phyloP scores from a whole-genome alignment of 2,329 filamentous ascomycete genomes.

The Colletotrichum orbiculare region DNA sequence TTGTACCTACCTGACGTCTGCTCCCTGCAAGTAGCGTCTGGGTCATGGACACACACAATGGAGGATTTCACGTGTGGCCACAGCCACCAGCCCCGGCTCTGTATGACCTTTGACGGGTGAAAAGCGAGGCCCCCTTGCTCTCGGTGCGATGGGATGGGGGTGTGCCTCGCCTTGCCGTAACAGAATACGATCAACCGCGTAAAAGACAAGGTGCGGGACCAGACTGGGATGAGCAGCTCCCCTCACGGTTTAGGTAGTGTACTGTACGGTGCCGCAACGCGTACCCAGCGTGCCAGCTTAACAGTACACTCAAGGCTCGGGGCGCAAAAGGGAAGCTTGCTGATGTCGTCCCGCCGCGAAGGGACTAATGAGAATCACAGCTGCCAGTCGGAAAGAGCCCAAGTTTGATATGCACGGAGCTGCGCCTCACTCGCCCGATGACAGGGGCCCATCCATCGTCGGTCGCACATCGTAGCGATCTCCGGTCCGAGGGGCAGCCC shows the following conservation, averaged over 20 bases:
- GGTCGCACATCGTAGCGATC: conserved; percentile 26
- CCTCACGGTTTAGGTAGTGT: too few species aligned
- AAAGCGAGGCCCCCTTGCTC: background rate
- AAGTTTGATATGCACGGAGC: conserved; percentile 34
- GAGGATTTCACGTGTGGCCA: conserved; percentile 19
- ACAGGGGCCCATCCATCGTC: conserved; percentile 22
- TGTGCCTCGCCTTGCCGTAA: conserved; percentile 8
- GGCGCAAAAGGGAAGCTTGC: conserved; percentile 35
- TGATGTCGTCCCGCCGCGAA: conserved; percentile 32
- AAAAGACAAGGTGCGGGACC: background rate
- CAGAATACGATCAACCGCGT: too few species aligned
- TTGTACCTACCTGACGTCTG: conserved; percentile 14
- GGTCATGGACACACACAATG: background rate
- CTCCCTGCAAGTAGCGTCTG: background rate
- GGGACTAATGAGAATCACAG: background rate
- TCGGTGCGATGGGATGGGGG: background rate
- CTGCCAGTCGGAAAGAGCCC: background rate
- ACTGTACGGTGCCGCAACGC: too few species aligned
- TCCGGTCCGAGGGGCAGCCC: conserved; percentile 9
- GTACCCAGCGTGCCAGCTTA: background rate
- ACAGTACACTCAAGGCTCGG: conserved; percentile 6
- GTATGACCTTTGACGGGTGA: background rate
- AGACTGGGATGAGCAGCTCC: too few species aligned
- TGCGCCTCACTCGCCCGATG: conserved; percentile 33
- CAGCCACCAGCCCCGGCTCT: conserved; percentile 6